Evolutionary conservation across 2,329 filamentous ascomycete species (phyloP).

Genomic region (Ceratocystis cubensis): DNA sequence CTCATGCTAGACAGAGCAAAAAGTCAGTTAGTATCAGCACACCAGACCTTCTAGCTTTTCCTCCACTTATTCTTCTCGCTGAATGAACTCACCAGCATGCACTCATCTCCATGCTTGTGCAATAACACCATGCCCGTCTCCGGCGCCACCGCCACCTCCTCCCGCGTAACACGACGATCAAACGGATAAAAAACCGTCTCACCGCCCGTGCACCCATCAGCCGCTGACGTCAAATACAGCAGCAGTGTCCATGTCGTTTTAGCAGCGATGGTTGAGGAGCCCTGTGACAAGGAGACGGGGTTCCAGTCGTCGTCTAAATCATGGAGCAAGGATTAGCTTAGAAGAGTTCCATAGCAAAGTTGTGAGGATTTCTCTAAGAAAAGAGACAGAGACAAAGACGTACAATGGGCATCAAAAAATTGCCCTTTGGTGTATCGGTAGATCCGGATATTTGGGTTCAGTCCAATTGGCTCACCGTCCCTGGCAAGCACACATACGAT

Average conservation of each 20-base stretch:
- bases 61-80: not conserved
- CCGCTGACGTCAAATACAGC: constrained; percentile 67
- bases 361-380: not conserved
- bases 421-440: constrained; percentile 79
- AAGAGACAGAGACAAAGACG: constrained; percentile 28
- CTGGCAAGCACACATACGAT: constrained; percentile 33
- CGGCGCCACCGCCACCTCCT: constrained; percentile 58
- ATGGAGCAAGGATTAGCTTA: not conserved
- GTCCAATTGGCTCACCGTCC: constrained; percentile 70
- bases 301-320: constrained; percentile 74
- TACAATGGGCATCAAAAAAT: constrained; percentile 89
- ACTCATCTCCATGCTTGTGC: constrained; percentile 80
- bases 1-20: constrained; percentile 48
- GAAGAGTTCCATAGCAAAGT: too few species aligned
- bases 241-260: constrained; percentile 86
- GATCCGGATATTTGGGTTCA: constrained; percentile 79
- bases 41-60: not conserved
- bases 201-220: constrained; percentile 66
- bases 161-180: constrained; percentile 40
- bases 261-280: constrained; percentile 26
- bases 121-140: constrained; percentile 78
- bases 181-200: constrained; percentile 88
- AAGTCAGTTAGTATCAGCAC: not conserved
- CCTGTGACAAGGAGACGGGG: constrained; percentile 43
- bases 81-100: constrained; percentile 51